Percentiles rank a stretch among this genome's conserved stretches.
phyloP scores from a whole-genome alignment of 208 protist species.

The Leptomonas seymouri region DNA sequence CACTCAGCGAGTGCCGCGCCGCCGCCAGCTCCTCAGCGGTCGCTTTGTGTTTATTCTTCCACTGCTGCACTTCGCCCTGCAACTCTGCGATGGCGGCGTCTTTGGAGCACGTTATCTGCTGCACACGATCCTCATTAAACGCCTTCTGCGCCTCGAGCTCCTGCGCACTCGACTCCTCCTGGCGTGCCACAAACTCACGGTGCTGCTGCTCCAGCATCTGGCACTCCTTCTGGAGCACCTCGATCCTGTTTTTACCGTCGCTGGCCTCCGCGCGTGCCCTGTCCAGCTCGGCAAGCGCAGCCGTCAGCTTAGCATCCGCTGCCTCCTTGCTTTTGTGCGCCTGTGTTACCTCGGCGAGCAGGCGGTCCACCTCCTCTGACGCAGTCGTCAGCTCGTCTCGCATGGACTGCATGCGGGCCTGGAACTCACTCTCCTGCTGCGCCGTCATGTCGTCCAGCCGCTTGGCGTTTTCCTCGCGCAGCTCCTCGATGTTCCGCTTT shows the following conservation, averaged over 20 bases:
- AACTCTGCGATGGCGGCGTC: conserved; percentile 60
- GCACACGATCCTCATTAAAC: conserved; percentile 55
- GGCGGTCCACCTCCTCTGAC: conserved; percentile 35
- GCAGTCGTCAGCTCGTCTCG: conserved; percentile 55
- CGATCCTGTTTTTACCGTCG: conserved; percentile 17
- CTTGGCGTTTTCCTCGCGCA: conserved; percentile 55
- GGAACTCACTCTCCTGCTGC: conserved; percentile 61
- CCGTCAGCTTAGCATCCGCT: conserved; percentile 24
- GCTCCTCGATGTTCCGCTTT: conserved; percentile 62
- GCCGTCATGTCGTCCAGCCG: conserved; percentile 59
- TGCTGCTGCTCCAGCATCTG: conserved; percentile 59
- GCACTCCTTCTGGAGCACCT: conserved; percentile 21
- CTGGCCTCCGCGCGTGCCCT: conserved; percentile 20
- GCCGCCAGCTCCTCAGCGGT: conserved; percentile 57
- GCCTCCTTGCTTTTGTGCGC: conserved; percentile 29
- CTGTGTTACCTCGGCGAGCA: conserved; percentile 34
- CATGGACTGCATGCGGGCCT: conserved; percentile 59
- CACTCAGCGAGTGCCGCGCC: conserved; percentile 41
- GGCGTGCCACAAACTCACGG: conserved; percentile 43
- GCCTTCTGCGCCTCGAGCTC: conserved; percentile 48
- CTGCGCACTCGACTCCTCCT: conserved; percentile 35
- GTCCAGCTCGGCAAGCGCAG: conserved; percentile 21
- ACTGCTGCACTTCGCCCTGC: conserved; percentile 45
- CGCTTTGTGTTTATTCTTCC: conserved; percentile 51
- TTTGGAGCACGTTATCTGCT: conserved; percentile 50